Base-by-base conservation (phyloP, 345 rosid species). In the Boechera retrofracta region DNA sequence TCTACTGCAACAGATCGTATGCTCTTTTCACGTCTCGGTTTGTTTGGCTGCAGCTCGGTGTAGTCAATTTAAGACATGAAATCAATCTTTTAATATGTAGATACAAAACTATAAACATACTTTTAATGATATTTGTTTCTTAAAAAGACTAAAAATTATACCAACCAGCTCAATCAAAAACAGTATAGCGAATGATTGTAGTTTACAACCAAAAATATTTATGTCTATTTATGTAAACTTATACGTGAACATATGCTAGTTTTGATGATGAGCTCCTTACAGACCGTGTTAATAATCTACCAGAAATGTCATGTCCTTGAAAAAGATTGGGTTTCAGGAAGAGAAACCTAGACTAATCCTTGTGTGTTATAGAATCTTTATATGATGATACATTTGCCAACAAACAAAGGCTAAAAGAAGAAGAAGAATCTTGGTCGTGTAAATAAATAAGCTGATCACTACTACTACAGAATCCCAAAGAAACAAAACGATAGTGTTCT, bases 351-450 rank as follows among this genome's bases (percentile, higher is more conserved):
- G 7, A 9, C 10, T 42, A 42, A 11, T 13, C 49, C 39, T 48
- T 54, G 13, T 42, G 54, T 68, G 15, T 36, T 52, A 35, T 24
- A 41, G 29, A 69, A 16, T 55, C 54, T 69, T 64, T 31, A 45
- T 28, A 47, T 31, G 24, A 21, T 28, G 42, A 32, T 9, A 64
- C 38, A 29, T 63, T 4, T 68, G 38, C 51, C 15, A 54, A 62
- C 54, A 57, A 47, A 18, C 15, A 2, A 45, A 12, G 13, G 33
- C 12, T 8, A 35, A 5, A 7, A 28, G 29, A 72, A 35, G 29
- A 36, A 72, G 60, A 15, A 35, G 32, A 36, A 35, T 35, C 9
- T 35, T 35, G 38, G 38, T 6, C 38, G 38, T 35, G 38, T 35
- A 35, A 35, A 35, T 35, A 35, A 28, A 35, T 5, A 6, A 33